These are phyloP conservation scores for Brassica incana DNA, from an alignment of 345 rosid species.

Conservation along the genomic window DNA sequence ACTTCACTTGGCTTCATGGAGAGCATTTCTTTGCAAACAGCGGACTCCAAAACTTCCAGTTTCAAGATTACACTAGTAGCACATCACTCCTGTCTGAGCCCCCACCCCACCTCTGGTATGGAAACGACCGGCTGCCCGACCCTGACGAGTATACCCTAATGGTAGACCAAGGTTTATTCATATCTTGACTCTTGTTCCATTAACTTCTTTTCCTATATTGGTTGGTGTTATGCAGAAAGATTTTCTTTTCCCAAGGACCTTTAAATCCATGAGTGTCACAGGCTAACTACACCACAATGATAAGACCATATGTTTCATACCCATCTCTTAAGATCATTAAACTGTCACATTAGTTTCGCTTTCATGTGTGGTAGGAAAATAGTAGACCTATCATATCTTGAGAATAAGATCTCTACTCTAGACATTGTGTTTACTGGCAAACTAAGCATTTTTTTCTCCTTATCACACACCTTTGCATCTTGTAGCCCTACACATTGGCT, in stretches of 20 bases:
- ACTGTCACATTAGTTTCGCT: conserved; percentile 10
- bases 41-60: conserved; percentile 50
- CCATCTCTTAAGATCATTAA: conserved; percentile 9
- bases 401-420: conserved; percentile 2
- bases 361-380: conserved; percentile 6
- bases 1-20: conserved; percentile 51
- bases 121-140: conserved; percentile 38
- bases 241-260: conserved; percentile 6
- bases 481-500: background rate
- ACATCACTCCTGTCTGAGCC: conserved; percentile 45
- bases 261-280: conserved; percentile 21
- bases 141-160: conserved; percentile 54
- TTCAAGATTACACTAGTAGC: conserved; percentile 40
- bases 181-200: conserved; percentile 46
- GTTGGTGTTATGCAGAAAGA: conserved; percentile 38
- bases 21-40: conserved; percentile 51
- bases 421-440: background rate
- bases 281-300: conserved; percentile 17
- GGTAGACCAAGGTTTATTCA: conserved; percentile 69
- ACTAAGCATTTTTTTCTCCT: conserved; percentile 19
- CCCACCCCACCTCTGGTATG: conserved; percentile 61
- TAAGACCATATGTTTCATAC: conserved; percentile 22
- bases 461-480: background rate
- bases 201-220: conserved; percentile 33
- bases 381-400: background rate